phyloP scores from a whole-genome alignment of 129 eudicot species.

The Flaveria sonorensis region DNA sequence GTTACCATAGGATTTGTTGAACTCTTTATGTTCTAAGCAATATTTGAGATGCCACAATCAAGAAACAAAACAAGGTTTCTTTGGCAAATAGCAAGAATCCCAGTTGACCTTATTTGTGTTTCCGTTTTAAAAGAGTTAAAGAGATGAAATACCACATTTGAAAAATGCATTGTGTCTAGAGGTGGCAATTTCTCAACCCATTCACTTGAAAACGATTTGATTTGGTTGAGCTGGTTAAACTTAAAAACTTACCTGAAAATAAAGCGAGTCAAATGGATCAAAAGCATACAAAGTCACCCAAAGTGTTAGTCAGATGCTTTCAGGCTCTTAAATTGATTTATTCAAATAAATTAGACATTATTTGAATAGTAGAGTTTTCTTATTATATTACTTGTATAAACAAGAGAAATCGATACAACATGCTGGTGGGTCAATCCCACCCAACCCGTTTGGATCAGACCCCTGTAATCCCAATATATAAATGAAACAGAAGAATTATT shows the following conservation, averaged over 20 bases:
- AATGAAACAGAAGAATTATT: neutral
- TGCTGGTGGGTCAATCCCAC: neutral
- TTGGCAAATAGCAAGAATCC: neutral
- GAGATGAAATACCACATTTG: neutral
- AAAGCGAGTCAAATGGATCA: neutral
- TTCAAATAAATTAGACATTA: neutral
- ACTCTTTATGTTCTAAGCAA: constrained; percentile 11
- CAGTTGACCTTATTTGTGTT: neutral
- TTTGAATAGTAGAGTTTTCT: neutral
- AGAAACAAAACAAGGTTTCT: neutral
- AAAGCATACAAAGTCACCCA: neutral
- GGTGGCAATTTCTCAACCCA: neutral
- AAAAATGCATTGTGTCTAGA: constrained; percentile 2
- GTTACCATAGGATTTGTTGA: neutral
- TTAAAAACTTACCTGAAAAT: neutral
- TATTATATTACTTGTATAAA: neutral
- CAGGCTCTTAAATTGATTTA: constrained; percentile 1
- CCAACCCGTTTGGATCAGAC: neutral
- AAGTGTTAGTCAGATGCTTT: neutral
- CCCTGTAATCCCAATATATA: neutral
- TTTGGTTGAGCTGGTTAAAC: neutral
- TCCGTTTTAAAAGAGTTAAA: neutral
- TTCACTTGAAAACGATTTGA: neutral
- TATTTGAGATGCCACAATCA: neutral
- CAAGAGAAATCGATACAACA: neutral